A percentile compares a stretch with the other conserved stretches of the same genome.
These are phyloP conservation scores for Tirmania nivea DNA, from an alignment of 495 filamentous ascomycete genomes.

Conservation along the genomic window DNA sequence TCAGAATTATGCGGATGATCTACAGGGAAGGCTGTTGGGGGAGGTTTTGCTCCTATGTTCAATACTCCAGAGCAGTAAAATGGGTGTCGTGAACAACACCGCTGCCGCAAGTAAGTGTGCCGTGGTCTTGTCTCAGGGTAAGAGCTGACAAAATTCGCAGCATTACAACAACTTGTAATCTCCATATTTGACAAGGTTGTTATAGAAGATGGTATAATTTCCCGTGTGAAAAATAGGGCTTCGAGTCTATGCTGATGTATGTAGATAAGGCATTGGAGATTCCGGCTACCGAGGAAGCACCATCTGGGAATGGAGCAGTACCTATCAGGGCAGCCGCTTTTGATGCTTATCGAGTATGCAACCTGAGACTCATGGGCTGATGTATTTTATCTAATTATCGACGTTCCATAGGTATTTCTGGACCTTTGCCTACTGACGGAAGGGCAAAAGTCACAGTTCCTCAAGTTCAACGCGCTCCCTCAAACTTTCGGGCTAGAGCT, in stretches of 20 bases:
- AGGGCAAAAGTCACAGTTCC: constrained; percentile 55
- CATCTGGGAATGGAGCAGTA: constrained; percentile 37
- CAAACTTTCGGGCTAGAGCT: constrained; percentile 72
- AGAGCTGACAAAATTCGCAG: constrained; percentile 2
- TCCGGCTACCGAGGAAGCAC: constrained; percentile 36
- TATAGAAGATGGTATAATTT: constrained; percentile 47
- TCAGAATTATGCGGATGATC: constrained; percentile 68
- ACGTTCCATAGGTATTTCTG: constrained; percentile 39
- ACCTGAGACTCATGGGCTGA: neutral
- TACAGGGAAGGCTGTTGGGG: constrained; percentile 60
- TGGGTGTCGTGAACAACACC: constrained; percentile 76
- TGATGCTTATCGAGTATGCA: constrained; percentile 49
- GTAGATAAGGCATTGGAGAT: constrained; percentile 29
- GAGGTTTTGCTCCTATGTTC: constrained; percentile 76
- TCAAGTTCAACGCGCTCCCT: constrained; percentile 51
- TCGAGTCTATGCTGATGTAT: neutral
- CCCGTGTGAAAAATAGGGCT: no score
- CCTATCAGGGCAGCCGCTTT: constrained; percentile 51
- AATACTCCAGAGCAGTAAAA: constrained; percentile 71
- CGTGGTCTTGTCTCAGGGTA: neutral
- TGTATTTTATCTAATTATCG: constrained; percentile 9
- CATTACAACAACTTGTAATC: constrained; percentile 79
- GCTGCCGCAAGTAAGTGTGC: constrained; percentile 45
- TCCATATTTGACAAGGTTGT: constrained; percentile 82
- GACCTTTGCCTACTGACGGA: constrained; percentile 80